These are phyloP conservation scores for Crithidia thermophila DNA, from an alignment of 208 protist species.

Conservation along the genomic window DNA sequence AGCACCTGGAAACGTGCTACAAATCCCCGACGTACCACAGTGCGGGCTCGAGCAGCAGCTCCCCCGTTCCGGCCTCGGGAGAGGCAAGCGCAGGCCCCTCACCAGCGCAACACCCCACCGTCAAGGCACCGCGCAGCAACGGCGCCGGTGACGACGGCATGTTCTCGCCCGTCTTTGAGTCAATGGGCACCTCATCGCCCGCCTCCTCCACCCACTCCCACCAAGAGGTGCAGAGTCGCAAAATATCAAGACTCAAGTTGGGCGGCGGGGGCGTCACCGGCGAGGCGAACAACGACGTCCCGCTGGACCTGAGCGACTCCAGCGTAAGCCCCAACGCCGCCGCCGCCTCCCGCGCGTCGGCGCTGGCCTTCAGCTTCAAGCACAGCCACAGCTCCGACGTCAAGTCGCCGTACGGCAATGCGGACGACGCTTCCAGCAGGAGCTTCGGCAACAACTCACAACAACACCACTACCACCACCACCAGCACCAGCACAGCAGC, in stretches of 20 bases:
- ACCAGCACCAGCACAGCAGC: background rate
- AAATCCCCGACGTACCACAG: slow-evolving; percentile 2
- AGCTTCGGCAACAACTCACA: too few relatives aligned
- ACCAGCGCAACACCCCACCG: slow-evolving; percentile 2
- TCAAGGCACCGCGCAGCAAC: slow-evolving; percentile 1
- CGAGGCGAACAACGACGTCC: background rate
- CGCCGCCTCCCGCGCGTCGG: slow-evolving; percentile 1
- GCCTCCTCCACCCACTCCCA: slow-evolving; percentile 3
- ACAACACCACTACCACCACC: background rate
- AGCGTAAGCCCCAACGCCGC: background rate
- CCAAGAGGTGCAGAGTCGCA: slow-evolving; percentile 1
- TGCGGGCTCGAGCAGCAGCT: background rate
- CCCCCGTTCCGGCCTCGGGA: slow-evolving; percentile 9
- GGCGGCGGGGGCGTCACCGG: background rate
- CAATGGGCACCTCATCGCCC: background rate
- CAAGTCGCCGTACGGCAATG: background rate
- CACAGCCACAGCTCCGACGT: background rate
- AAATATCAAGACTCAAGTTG: background rate
- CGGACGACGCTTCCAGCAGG: too few relatives aligned
- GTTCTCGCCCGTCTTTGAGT: slow-evolving; percentile 8
- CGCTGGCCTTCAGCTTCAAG: slow-evolving; percentile 17
- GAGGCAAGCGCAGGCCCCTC: slow-evolving; percentile 6
- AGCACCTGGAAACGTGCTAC: slow-evolving; percentile 30
- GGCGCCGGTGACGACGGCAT: slow-evolving; percentile 8
- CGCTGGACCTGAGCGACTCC: background rate